phyloP scores from a whole-genome alignment of 192 early-diverging fungal species.

The Chytriomyces confervae region DNA sequence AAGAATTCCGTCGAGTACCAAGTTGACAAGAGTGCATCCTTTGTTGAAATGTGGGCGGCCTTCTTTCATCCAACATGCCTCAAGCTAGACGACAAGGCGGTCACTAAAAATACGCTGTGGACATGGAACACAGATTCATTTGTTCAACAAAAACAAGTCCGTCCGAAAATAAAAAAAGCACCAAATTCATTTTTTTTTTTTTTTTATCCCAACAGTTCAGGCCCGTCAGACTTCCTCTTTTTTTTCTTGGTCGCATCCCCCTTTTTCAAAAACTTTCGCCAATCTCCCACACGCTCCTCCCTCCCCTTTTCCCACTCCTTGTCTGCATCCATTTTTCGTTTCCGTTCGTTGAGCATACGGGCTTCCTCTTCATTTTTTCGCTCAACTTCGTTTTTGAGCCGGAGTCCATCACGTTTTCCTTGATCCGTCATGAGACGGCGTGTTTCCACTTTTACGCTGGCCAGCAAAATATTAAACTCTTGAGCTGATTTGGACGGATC shows the following conservation, averaged over 20 bases:
- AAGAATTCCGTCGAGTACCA: too few relatives aligned
- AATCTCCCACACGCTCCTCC: conserved; percentile 54
- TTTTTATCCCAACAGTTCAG: conserved; percentile 33
- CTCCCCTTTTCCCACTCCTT: conserved; percentile 58
- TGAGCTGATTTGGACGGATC: conserved; percentile 5
- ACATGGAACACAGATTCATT: too few relatives aligned
- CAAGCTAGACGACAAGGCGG: too few relatives aligned
- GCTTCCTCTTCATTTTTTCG: conserved; percentile 46
- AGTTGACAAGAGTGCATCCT: too few relatives aligned
- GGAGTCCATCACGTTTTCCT: conserved; percentile 37
- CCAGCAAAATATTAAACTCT: conserved; percentile 27
- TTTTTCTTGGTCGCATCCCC: conserved; percentile 55
- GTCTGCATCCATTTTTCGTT: conserved; percentile 52
- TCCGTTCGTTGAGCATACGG: conserved; percentile 44
- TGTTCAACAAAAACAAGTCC: too few relatives aligned
- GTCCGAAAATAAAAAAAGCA: too few relatives aligned
- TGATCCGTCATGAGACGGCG: conserved; percentile 45
- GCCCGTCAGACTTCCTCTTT: conserved; percentile 29
- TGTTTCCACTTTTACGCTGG: conserved; percentile 47
- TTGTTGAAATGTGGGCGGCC: too few relatives aligned
- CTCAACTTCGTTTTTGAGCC: conserved; percentile 59
- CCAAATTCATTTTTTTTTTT: too few relatives aligned
- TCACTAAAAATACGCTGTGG: too few relatives aligned
- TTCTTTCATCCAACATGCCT: too few relatives aligned
- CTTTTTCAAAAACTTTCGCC: conserved; percentile 57